A percentile compares a stretch with the other conserved stretches of the same genome.
These are phyloP conservation scores for Butyriboletus loyo DNA, from an alignment of 768 basidiomycete genomes.

Conservation along the genomic window DNA sequence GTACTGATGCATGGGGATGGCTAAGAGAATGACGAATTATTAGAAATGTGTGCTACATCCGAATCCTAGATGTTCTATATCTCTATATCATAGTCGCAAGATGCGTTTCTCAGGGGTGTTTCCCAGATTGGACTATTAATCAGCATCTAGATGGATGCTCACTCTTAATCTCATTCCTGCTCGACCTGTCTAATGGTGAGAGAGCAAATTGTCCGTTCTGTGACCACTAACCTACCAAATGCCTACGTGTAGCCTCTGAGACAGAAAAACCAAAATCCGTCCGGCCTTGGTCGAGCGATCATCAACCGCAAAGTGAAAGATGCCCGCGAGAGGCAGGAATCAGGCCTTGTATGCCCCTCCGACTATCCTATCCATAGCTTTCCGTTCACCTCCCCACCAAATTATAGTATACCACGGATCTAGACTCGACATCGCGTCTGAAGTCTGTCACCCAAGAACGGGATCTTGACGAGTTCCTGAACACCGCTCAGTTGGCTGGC, in stretches of 20 bases:
- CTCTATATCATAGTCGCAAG: background rate
- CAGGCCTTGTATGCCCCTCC: constrained; percentile 56
- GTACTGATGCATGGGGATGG: background rate
- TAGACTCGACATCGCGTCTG: constrained; percentile 64
- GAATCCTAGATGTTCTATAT: background rate
- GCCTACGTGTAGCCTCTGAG: constrained; percentile 46
- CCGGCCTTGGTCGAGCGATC: constrained; percentile 91
- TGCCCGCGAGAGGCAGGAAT: constrained; percentile 33
- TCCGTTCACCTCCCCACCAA: constrained; percentile 25
- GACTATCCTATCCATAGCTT: background rate
- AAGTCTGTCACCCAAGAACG: constrained; percentile 94
- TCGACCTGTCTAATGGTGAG: constrained; percentile 15
- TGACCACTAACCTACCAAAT: background rate
- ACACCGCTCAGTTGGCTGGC: constrained; percentile 90
- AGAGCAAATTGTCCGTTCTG: background rate
- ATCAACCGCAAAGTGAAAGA: constrained; percentile 77
- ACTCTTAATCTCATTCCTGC: background rate
- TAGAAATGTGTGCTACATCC: background rate
- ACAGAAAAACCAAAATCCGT: constrained; percentile 60
- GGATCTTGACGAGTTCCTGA: constrained; percentile 94
- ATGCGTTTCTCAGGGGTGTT: constrained; percentile 3
- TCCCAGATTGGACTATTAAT: constrained; percentile 13
- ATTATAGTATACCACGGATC: constrained; percentile 65
- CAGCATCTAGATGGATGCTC: constrained; percentile 7
- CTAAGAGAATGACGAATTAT: background rate